Evolutionary conservation across 208 protist genomes (phyloP).

Genomic region (Strigomonas galati): DNA sequence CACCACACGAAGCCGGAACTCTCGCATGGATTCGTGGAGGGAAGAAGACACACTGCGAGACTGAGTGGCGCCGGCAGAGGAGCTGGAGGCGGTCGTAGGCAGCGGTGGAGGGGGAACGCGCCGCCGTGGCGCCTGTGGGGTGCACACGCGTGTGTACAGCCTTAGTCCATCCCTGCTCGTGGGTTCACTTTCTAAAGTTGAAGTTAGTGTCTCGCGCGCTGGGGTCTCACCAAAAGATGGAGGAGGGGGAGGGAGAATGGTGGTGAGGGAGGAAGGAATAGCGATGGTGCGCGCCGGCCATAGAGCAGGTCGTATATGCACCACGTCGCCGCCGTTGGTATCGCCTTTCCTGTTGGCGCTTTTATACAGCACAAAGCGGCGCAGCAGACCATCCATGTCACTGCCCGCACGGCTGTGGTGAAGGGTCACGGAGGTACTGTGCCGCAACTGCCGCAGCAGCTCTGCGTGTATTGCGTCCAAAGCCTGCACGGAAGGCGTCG

Average conservation of each 20-base stretch:
- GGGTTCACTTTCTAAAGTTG: too few species aligned
- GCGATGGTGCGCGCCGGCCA: too few species aligned
- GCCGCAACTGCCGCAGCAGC: neutral
- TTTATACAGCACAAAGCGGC: neutral
- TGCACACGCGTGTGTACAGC: too few species aligned
- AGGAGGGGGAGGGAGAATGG: too few species aligned
- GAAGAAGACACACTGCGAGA: neutral
- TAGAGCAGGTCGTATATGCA: too few species aligned
- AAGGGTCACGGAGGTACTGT: neutral
- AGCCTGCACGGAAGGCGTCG: neutral
- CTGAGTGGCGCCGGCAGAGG: neutral
- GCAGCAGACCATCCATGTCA: neutral
- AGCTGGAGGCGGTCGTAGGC: neutral
- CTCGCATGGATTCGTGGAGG: neutral
- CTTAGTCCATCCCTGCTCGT: too few species aligned
- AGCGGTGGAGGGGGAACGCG: neutral
- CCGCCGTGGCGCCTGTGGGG: neutral
- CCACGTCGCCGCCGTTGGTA: too few species aligned
- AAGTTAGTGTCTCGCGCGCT: too few species aligned
- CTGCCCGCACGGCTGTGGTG: neutral
- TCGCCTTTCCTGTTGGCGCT: too few species aligned
- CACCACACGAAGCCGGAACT: constrained; percentile 4
- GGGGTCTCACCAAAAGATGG: too few species aligned
- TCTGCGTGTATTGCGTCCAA: neutral
- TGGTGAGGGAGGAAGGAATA: too few species aligned